Evolutionary conservation across 805 yeast genomes (phyloP).

Genomic region (Starmera pachycereana): DNA sequence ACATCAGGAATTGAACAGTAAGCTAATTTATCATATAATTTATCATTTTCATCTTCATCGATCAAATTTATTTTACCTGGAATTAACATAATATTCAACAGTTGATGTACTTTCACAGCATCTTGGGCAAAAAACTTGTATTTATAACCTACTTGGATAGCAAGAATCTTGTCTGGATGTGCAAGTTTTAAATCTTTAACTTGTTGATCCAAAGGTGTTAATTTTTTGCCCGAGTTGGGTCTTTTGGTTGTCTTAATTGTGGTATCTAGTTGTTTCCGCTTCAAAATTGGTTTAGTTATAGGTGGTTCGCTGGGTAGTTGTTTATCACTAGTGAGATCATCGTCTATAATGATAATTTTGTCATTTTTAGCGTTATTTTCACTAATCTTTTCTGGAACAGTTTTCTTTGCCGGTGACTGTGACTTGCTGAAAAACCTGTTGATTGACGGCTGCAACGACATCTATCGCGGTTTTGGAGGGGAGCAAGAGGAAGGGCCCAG

Average conservation of each 20-base stretch:
- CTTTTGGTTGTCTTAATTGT: slow-evolving; percentile 4
- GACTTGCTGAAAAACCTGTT: slow-evolving; percentile 19
- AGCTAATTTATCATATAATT: slow-evolving; percentile 50
- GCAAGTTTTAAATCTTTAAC: slow-evolving; percentile 51
- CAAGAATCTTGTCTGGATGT: slow-evolving; percentile 59
- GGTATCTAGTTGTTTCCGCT: not conserved
- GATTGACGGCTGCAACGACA: slow-evolving; percentile 17
- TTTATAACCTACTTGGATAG: slow-evolving; percentile 88
- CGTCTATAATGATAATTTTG: slow-evolving; percentile 5
- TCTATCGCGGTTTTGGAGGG: too few relatives aligned
- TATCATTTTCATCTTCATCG: slow-evolving; percentile 38
- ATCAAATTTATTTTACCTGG: slow-evolving; percentile 56
- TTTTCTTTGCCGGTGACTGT: not conserved
- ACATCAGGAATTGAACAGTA: slow-evolving; percentile 80
- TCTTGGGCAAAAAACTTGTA: slow-evolving; percentile 82
- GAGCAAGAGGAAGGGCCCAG: too few relatives aligned
- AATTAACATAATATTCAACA: slow-evolving; percentile 59
- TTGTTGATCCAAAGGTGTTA: slow-evolving; percentile 80
- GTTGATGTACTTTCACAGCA: slow-evolving; percentile 58
- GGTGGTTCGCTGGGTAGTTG: not conserved
- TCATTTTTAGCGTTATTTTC: not conserved
- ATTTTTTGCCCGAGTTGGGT: slow-evolving; percentile 12
- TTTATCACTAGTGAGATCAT: not conserved
- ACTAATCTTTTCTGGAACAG: not conserved
- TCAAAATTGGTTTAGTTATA: not conserved